Evolutionary conservation across 169 alveolate species (phyloP).

Genomic region (Cryptosporidium parvum): DNA sequence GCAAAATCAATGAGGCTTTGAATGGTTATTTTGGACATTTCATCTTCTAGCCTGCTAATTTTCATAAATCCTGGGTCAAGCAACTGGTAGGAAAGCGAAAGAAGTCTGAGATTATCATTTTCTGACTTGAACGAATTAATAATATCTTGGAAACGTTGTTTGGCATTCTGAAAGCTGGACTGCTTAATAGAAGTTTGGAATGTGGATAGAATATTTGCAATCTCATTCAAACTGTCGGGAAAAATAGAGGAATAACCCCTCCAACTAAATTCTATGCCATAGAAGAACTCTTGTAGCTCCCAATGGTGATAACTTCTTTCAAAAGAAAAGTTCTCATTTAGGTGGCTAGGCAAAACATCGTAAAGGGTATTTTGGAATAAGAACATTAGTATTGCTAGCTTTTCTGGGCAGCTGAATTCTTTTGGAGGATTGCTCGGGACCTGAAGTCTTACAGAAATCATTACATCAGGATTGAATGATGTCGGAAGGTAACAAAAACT

Average conservation of each 20-base stretch:
- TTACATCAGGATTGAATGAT: conserved; percentile 7
- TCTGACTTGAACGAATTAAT: conserved; percentile 19
- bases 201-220: not conserved
- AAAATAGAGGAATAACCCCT: conserved; percentile 49
- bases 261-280: conserved; percentile 57
- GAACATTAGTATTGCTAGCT: not conserved
- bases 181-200: conserved; percentile 3
- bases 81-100: conserved; percentile 30
- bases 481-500: conserved; percentile 50
- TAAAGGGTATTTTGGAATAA: conserved; percentile 17
- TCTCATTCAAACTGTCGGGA: conserved; percentile 35
- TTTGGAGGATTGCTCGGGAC: conserved; percentile 31
- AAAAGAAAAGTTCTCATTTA: conserved; percentile 18
- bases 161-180: conserved; percentile 6
- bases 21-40: not conserved
- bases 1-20: conserved; percentile 12
- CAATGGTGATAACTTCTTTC: conserved; percentile 21
- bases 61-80: conserved; percentile 59
- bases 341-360: conserved; percentile 12
- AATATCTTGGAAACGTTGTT: not conserved
- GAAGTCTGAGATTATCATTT: conserved; percentile 20
- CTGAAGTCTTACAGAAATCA: not conserved
- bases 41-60: conserved; percentile 14
- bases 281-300: conserved; percentile 55
- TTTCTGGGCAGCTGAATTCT: conserved; percentile 12